phyloP scores from a whole-genome alignment of 805 yeast genomes.

The Metschnikowia arizonensis region DNA sequence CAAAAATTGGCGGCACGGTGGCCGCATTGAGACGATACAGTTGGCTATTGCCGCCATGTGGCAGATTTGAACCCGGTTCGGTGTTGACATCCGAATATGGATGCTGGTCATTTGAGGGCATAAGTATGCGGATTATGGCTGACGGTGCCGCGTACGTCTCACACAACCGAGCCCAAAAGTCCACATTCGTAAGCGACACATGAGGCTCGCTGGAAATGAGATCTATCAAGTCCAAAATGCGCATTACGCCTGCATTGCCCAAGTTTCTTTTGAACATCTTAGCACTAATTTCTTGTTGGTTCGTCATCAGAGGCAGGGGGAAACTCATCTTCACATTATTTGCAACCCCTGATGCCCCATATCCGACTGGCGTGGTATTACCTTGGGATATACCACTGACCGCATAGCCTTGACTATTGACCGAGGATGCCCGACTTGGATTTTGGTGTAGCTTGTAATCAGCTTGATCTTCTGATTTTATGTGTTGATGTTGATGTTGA shows the following conservation, averaged over 20 bases:
- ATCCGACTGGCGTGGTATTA: background rate
- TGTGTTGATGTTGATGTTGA: background rate
- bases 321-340: background rate
- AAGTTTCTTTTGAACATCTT: conserved; percentile 36
- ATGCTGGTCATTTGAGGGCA: conserved; percentile 17
- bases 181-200: conserved; percentile 26
- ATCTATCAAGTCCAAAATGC: conserved; percentile 38
- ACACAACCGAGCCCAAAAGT: conserved; percentile 36
- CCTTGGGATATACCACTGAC: background rate
- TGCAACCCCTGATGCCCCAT: background rate
- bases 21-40: conserved; percentile 63
- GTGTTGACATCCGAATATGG: background rate
- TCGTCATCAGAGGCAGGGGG: background rate
- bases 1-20: conserved; percentile 62
- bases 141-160: conserved; percentile 31
- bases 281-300: conserved; percentile 19
- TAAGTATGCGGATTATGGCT: conserved; percentile 28
- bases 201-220: conserved; percentile 33
- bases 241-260: conserved; percentile 41
- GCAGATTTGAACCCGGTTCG: conserved; percentile 1
- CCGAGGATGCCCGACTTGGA: background rate
- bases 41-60: conserved; percentile 5
- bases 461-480: conserved; percentile 6
- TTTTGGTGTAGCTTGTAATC: background rate
- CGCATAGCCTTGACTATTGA: background rate